Percentiles rank a stretch among this genome's conserved stretches.
These are phyloP conservation scores for Nepenthes alata DNA, from an alignment of 179 eudicot species.

Conservation along the genomic window DNA sequence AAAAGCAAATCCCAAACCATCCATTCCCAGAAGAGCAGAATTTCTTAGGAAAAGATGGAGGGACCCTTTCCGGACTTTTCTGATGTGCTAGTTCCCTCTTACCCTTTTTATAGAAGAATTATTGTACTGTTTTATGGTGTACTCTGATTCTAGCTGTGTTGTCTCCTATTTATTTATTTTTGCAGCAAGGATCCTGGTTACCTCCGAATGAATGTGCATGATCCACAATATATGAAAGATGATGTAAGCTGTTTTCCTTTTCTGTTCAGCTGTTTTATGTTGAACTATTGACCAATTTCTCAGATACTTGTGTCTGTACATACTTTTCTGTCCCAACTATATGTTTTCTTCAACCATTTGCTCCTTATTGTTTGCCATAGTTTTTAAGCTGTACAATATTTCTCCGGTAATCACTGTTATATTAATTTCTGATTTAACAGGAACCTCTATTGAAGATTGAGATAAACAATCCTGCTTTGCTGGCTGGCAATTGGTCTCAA, in stretches of 20 bases:
- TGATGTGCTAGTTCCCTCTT: too few species aligned
- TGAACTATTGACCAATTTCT: too few species aligned
- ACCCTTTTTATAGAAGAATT: too few species aligned
- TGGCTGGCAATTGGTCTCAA: conserved; percentile 98
- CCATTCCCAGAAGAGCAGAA: too few species aligned
- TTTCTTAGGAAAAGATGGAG: too few species aligned
- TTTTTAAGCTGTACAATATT: not conserved
- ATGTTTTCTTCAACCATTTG: not conserved
- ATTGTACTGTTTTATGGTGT: too few species aligned
- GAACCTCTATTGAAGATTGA: conserved; percentile 88
- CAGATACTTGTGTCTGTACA: not conserved
- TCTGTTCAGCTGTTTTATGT: not conserved
- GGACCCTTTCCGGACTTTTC: too few species aligned
- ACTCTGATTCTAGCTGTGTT: not conserved
- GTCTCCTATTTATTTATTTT: conserved; percentile 10
- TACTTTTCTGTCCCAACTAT: too few species aligned
- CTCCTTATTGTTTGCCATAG: not conserved
- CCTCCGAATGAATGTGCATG: conserved; percentile 66
- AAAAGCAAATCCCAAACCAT: too few species aligned
- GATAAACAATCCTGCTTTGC: conserved; percentile 67
- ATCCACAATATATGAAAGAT: conserved; percentile 75
- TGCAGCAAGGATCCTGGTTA: conserved; percentile 97
- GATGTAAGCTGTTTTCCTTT: conserved; percentile 50
- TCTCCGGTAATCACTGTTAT: not conserved
- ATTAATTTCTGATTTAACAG: conserved; percentile 18